Percentiles rank a stretch among this genome's conserved stretches.
Conservation (phyloP, 148 eudicot genomes). For the Silene latifolia region DNA sequence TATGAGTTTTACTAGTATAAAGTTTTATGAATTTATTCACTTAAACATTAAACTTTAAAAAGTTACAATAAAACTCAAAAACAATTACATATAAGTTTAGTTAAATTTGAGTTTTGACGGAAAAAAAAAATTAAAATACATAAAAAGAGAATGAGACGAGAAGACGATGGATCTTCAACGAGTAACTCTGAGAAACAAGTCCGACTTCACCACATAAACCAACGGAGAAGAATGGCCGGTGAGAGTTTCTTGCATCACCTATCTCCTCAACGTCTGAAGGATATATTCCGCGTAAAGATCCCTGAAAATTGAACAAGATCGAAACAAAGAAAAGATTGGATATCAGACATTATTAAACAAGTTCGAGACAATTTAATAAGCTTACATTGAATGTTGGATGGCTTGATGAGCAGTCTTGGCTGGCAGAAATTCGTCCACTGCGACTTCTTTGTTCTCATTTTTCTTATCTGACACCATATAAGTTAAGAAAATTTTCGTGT, state of each 20-base stretch:
- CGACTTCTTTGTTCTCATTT: neutral
- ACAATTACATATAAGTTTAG: no score
- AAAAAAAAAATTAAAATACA: no score
- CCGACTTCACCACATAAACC: neutral
- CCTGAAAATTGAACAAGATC: constrained; percentile 44
- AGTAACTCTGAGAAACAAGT: no score
- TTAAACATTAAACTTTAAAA: no score
- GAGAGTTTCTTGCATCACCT: no score
- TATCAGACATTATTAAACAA: no score
- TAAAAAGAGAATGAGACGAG: neutral
- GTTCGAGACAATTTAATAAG: no score
- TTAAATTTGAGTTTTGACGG: no score
- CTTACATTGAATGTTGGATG: constrained; percentile 13
- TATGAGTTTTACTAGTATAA: no score
- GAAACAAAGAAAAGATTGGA: constrained; percentile 20
- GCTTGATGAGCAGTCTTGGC: neutral
- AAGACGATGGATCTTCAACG: neutral
- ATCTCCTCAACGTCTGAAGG: constrained; percentile 37
- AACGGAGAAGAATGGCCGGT: neutral
- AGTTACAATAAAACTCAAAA: no score
- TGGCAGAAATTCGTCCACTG: neutral
- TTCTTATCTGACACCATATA: neutral
- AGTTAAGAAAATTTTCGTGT: neutral
- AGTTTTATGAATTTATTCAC: no score
- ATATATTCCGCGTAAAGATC: constrained; percentile 46